phyloP scores from a whole-genome alignment of 306 rosid species.

The Corylus heterophylla region DNA sequence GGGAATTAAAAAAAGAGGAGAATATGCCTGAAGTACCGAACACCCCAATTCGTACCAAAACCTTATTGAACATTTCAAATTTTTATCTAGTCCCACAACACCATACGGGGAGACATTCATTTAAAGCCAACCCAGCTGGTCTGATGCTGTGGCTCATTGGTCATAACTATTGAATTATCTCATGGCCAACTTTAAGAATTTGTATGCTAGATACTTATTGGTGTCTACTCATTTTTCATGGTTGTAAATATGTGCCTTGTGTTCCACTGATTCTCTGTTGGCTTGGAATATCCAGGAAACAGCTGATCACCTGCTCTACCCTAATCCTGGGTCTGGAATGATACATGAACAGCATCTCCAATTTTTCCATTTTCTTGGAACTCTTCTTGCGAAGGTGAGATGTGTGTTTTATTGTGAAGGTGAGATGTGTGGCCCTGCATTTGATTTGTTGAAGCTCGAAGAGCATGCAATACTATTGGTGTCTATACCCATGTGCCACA shows the following conservation, averaged over 20 bases:
- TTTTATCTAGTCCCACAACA: background rate
- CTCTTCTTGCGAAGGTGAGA: constrained; percentile 91
- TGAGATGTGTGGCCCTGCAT: constrained; percentile 29
- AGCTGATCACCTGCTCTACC: constrained; percentile 88
- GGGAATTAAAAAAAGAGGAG: background rate
- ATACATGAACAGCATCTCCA: constrained; percentile 98
- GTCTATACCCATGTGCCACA: constrained; percentile 6
- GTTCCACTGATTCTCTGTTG: constrained; percentile 31
- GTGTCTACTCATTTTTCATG: constrained; percentile 15
- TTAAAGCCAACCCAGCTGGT: background rate
- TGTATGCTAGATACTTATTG: background rate
- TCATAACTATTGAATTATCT: background rate
- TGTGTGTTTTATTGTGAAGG: constrained; percentile 61
- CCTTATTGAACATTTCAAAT: background rate
- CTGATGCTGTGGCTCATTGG: background rate
- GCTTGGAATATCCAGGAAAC: constrained; percentile 70
- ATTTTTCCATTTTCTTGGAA: constrained; percentile 93
- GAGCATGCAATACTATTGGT: background rate
- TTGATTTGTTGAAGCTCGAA: background rate
- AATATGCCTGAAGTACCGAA: background rate
- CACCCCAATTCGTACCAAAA: background rate
- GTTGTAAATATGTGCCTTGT: constrained; percentile 20
- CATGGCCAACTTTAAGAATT: background rate
- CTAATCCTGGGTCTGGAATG: constrained; percentile 99
- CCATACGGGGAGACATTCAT: background rate